Conservation (phyloP, 176 grass and related monocot genomes). For the Hordeum vulgare region DNA sequence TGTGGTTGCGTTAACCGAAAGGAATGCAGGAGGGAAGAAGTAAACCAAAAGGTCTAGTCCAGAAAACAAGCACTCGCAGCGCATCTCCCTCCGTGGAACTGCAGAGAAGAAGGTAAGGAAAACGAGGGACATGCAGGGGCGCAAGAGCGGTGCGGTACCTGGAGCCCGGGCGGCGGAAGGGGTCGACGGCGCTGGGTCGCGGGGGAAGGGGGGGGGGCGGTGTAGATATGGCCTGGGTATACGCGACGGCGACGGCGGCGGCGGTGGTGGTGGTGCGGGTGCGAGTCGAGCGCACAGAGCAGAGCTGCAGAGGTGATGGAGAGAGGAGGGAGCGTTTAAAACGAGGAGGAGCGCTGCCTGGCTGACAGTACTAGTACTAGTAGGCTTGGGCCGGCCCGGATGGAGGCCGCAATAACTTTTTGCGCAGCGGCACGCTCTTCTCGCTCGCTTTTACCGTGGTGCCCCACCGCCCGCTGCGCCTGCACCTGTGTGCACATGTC, state of each 20-base stretch:
- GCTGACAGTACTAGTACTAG: background rate
- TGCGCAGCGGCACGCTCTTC: slow-evolving; percentile 13
- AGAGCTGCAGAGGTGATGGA: background rate
- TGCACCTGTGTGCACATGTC: no score
- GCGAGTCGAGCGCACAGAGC: background rate
- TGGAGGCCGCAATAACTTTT: slow-evolving; percentile 2
- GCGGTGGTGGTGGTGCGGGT: background rate
- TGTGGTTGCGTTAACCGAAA: background rate
- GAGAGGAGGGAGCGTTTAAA: slow-evolving; percentile 29
- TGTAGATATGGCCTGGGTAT: no score
- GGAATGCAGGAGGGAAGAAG: background rate
- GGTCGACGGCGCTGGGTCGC: background rate
- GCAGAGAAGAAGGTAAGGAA: background rate
- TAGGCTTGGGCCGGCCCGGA: background rate
- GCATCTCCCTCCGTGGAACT: background rate
- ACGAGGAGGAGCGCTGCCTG: slow-evolving; percentile 9
- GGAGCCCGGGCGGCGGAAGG: background rate
- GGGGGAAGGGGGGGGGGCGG: no score
- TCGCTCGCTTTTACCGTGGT: slow-evolving; percentile 9
- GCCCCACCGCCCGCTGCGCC: background rate
- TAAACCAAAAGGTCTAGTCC: background rate
- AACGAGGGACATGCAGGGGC: background rate
- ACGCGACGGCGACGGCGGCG: no score
- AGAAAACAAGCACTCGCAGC: background rate
- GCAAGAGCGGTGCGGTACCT: slow-evolving; percentile 15